phyloP scores from a whole-genome alignment of 1,284 basidiomycete species.

The Rhodotorula sp. region DNA sequence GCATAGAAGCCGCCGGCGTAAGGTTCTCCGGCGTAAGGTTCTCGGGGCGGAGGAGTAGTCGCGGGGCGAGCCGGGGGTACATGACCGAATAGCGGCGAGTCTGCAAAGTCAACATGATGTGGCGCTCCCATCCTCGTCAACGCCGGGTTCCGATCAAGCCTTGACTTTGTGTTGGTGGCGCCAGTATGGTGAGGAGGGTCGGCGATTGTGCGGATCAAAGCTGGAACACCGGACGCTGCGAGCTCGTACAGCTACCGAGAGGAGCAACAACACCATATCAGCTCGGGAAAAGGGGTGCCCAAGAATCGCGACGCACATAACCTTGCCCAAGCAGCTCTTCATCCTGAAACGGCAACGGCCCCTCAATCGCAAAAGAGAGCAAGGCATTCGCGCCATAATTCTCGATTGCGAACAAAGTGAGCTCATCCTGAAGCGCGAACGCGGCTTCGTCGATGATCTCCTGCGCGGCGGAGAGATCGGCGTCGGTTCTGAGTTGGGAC shows the following conservation, averaged over 20 bases:
- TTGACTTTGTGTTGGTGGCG: too few species aligned
- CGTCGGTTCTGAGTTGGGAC: neutral
- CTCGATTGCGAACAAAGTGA: neutral
- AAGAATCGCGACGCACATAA: neutral
- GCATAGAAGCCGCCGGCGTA: neutral
- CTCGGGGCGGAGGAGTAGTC: neutral
- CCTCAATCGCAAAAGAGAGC: neutral
- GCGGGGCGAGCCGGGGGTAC: neutral
- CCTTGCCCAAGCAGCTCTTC: neutral
- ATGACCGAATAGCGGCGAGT: neutral
- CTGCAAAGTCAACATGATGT: neutral
- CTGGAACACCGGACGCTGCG: conserved; percentile 3
- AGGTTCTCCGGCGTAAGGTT: too few species aligned
- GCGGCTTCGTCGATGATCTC: neutral
- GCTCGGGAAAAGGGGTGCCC: too few species aligned
- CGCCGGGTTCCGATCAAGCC: too few species aligned
- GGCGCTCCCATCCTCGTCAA: neutral
- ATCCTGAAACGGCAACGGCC: neutral
- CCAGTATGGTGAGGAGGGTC: too few species aligned
- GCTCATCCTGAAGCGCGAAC: neutral
- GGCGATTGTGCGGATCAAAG: neutral
- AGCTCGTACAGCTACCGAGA: conserved; percentile 6
- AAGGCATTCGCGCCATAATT: conserved; percentile 11
- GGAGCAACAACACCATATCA: too few species aligned
- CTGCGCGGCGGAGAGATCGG: neutral